Evolutionary conservation across 768 basidiomycete genomes (phyloP).

Genomic region (Lactifluus rugatus): DNA sequence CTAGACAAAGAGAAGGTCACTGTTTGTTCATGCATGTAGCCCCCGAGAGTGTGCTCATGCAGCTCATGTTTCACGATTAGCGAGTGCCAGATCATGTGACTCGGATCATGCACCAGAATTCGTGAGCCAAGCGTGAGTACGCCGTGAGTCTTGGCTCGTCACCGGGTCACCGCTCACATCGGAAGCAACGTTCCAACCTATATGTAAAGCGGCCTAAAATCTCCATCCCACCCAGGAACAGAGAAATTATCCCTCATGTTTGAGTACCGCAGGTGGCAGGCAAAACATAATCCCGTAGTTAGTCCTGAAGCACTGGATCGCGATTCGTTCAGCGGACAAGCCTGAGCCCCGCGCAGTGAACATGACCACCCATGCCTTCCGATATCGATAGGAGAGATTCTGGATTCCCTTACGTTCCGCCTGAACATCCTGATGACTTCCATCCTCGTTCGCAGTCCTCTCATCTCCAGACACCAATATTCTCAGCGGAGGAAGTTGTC

Average conservation of each 20-base stretch:
- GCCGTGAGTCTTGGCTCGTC: background rate
- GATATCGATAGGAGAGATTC: too few species aligned
- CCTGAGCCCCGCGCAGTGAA: background rate
- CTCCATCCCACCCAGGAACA: too few species aligned
- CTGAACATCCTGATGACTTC: too few species aligned
- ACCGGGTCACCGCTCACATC: background rate
- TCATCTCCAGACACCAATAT: background rate
- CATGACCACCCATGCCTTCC: too few species aligned
- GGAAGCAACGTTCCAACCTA: background rate
- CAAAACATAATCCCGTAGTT: background rate
- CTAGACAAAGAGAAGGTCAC: background rate
- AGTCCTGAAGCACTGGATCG: background rate
- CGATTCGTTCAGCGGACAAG: background rate
- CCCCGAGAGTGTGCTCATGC: background rate
- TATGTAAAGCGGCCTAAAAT: background rate
- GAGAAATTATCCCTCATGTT: too few species aligned
- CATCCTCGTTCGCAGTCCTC: too few species aligned
- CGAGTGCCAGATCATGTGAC: background rate
- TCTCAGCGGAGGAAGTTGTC: background rate
- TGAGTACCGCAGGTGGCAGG: background rate
- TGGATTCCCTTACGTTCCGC: too few species aligned
- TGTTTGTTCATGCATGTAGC: background rate
- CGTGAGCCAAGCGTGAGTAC: background rate
- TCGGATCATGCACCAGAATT: too few species aligned
- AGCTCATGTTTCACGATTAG: background rate